Evolutionary conservation across 2,329 filamentous ascomycete genomes (phyloP), one percentile per base, ranked within the genome.

Genomic region (Cylindrodendrum hubeiense): DNA sequence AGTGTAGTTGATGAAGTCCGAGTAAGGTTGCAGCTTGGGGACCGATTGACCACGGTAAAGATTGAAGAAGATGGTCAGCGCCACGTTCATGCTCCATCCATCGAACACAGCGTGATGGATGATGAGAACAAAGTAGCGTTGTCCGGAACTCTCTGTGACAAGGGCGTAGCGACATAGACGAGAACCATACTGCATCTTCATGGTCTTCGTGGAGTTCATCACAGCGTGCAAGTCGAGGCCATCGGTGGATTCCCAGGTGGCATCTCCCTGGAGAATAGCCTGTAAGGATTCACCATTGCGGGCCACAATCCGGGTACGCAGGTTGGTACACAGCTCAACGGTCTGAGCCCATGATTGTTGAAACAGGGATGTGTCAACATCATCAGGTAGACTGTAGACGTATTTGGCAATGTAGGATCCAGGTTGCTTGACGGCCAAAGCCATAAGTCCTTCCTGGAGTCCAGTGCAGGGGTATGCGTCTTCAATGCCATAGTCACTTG

Each of bases 401-500:
- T 49, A 39, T 41, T 61, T 60, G 26, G 55, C 58, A 28, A 65
- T 59, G 28, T 68, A 68, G n/a, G 50, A 54, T 13, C 61, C 60
- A 30, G 60, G 44, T 22, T 54, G 63, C 53, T 63, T 63, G 19
- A 53, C 50, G 37, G 63, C 56, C 17, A 66, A 33, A 6, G 65
- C 71, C 22, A 82, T 65, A 5, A 82, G 70, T 2, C 79, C 78
- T 60, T 77, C 76, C 37, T 82, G 80, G 0, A 81, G 58, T 1
- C 76, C 66, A 0, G 79, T 78, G 63, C 77, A 79, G 3, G 80
- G 80, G 34, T 77, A 81, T 0, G 76, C 61, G 59, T 81, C 79
- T 22, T 79, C 71, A n/a, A 78, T 63, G 7, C 37, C 24, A 8
- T 30, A 28, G 7, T 56, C 51, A 13, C 21, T 33, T 21, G 30